These are phyloP conservation scores for Cryptosporidium felis DNA, from an alignment of 169 alveolate genomes.

Conservation along the genomic window DNA sequence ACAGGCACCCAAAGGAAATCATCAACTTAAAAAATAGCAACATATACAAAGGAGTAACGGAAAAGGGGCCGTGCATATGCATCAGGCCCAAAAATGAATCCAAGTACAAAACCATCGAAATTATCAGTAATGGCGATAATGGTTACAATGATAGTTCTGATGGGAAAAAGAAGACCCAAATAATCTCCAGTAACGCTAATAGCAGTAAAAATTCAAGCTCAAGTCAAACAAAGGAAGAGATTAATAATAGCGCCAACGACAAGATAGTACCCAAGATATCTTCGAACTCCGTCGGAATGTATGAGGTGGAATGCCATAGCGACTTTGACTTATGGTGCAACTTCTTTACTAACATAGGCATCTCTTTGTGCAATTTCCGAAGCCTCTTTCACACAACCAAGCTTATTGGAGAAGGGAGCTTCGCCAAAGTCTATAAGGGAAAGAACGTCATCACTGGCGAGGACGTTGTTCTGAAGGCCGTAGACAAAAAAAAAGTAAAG, in stretches of 20 bases:
- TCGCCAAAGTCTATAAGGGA: conserved; percentile 78
- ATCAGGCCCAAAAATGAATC: conserved; percentile 57
- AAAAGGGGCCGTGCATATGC: conserved; percentile 67
- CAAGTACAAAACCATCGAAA: conserved; percentile 25
- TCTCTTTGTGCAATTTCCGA: conserved; percentile 21
- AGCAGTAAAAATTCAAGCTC: too few species aligned
- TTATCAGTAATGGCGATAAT: neutral
- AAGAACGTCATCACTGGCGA: conserved; percentile 76
- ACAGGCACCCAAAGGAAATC: conserved; percentile 48
- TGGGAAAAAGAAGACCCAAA: neutral
- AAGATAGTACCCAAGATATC: conserved; percentile 4
- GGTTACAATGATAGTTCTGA: neutral
- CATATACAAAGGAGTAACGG: conserved; percentile 52
- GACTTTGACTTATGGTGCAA: conserved; percentile 59
- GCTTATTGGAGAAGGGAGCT: conserved; percentile 77
- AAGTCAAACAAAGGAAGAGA: too few species aligned
- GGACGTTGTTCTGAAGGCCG: conserved; percentile 77
- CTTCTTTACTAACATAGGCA: conserved; percentile 54
- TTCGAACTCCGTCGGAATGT: conserved; percentile 29
- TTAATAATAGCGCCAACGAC: neutral
- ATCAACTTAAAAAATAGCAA: conserved; percentile 45
- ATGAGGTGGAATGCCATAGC: conserved; percentile 50
- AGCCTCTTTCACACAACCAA: conserved; percentile 53
- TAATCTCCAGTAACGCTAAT: neutral
- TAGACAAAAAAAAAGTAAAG: conserved; percentile 77